Evolutionary conservation across 441 rosid genomes (phyloP).

Genomic region (Codiaeum variegatum): DNA sequence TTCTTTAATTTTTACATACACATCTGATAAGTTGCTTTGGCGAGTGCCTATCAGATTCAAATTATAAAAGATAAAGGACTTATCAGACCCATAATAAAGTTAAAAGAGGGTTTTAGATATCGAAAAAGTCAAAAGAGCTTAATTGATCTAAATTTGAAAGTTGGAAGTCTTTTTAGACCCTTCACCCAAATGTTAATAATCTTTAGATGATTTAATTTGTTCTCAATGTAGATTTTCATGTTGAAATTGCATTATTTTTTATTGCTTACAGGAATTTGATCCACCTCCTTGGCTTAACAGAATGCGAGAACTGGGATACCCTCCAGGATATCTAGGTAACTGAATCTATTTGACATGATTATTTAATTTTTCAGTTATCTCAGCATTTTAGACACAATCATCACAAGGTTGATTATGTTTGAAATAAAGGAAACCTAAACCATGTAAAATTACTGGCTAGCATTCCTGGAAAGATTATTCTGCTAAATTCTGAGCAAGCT

Average conservation of each 20-base stretch:
- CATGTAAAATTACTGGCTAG: neutral
- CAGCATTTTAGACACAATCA: neutral
- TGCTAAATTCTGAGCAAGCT: neutral
- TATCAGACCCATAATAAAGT: no score
- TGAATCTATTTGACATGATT: neutral
- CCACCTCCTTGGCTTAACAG: constrained; percentile 98
- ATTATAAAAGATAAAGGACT: no score
- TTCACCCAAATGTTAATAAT: neutral
- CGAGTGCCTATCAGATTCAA: no score
- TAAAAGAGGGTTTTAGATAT: no score
- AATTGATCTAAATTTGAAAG: no score
- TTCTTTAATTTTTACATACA: no score
- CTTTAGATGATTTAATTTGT: neutral
- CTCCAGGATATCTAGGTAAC: constrained; percentile 91
- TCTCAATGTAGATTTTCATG: neutral
- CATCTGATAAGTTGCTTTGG: no score
- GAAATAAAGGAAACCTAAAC: neutral
- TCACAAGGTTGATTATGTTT: neutral
- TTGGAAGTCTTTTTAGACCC: no score
- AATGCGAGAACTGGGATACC: constrained; percentile 96
- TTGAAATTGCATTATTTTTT: constrained; percentile 8
- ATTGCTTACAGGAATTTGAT: constrained; percentile 64
- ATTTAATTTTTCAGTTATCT: neutral
- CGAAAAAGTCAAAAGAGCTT: no score
- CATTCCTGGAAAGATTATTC: neutral